Base-by-base conservation (phyloP, 2,329 filamentous ascomycete genomes). In the Microcyclosporella mali region DNA sequence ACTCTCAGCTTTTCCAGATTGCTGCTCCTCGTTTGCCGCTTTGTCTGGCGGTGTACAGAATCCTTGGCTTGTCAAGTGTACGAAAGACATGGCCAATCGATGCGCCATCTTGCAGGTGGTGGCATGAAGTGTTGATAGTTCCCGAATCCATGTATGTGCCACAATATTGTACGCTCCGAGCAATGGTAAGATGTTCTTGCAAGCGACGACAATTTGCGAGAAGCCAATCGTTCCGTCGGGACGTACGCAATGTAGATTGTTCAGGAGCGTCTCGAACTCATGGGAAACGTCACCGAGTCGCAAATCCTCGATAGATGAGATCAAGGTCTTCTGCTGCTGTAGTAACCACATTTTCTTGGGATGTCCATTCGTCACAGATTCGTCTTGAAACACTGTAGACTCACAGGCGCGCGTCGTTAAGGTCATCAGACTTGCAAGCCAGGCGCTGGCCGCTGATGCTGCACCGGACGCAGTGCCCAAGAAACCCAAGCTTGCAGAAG, bases 31-130 rank as follows among this genome's bases (percentile, higher is more conserved):
- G 16, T 49, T 62, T 14, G 51, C 37, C 2, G 80, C 81, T 55
- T 88, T 84, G 56, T 97, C 89, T 16, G 84, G 75, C 0, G 92
- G 92, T 15, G 82, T 87, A 61, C 92, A 98, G 71, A 97, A 97
- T 2, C 92, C 92, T 61, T 94, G 81, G 1, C 80, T 77, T 1
- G 85, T 81, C 37, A 98, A 77, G 45, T 88, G 82, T 1, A 79
- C 77, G 62, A 95, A 95, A 0, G 81, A 78, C 37, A 82, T 86
- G 27, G 82, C 78, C 33, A 98, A 74, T 11, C 82, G 77, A 61
- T 85, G 84, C 0, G 85, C 79, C 60, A 94, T 77, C 54, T 84
- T 84, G 55, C 81, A 84, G 2, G 81, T 81, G 10, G 84, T 75
- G 8, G 75, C 71, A 59, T 97, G 87, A 6, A 89, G 69, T 1